These are phyloP conservation scores for Lactuca saligna DNA, from an alignment of 129 eudicot species.

Conservation along the genomic window DNA sequence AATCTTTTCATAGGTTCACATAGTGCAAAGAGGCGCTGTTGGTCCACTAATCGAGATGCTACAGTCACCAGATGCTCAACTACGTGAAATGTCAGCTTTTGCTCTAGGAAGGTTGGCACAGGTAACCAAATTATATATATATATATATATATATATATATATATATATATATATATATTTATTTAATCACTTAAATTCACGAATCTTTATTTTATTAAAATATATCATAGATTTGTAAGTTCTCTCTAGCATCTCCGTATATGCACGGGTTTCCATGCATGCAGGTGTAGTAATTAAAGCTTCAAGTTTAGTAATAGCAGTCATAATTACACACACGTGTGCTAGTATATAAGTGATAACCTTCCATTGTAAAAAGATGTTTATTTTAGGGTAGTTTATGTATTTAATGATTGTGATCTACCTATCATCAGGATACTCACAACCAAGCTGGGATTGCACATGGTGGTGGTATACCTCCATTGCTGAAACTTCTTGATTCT, in stretches of 20 bases:
- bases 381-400: neutral
- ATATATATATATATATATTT: neutral
- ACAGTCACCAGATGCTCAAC: constrained; percentile 56
- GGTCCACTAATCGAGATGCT: constrained; percentile 61
- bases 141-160: too few species aligned
- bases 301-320: neutral
- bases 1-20: constrained; percentile 44
- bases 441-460: constrained; percentile 80
- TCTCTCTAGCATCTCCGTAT: neutral
- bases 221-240: neutral
- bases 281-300: neutral
- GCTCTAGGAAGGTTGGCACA: constrained; percentile 71
- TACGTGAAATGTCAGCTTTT: constrained; percentile 68
- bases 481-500: constrained; percentile 69
- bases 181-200: neutral
- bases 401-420: constrained; percentile 19
- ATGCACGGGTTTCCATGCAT: neutral
- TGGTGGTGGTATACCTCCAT: constrained; percentile 61
- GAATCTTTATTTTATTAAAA: neutral
- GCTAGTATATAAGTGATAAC: neutral
- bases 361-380: neutral
- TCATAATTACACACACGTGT: neutral
- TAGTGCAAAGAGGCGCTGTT: constrained; percentile 71
- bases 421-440: constrained; percentile 46
- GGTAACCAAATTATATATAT: constrained; percentile 27